Evolutionary conservation across 2,329 filamentous ascomycete genomes (phyloP).

Genomic region (Huntiella moniliformis): DNA sequence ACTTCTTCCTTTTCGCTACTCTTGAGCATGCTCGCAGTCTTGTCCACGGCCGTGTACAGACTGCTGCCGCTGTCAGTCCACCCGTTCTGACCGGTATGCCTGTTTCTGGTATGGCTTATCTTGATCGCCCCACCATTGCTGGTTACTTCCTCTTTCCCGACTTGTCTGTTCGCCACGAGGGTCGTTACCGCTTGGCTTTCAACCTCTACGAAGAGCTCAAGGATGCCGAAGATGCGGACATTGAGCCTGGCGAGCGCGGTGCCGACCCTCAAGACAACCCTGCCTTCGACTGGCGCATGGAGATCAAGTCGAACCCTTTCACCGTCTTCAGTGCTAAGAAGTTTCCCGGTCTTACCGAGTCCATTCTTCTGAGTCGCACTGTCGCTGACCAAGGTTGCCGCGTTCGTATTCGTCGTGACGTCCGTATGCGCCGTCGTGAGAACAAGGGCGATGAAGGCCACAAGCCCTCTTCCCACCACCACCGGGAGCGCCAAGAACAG

Average conservation of each 20-base stretch:
- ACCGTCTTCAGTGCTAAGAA: constrained; percentile 94
- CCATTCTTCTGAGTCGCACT: constrained; percentile 70
- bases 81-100: constrained; percentile 87
- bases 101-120: constrained; percentile 86
- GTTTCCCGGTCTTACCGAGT: constrained; percentile 83
- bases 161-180: constrained; percentile 86
- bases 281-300: constrained; percentile 63
- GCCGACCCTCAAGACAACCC: constrained; percentile 26
- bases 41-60: constrained; percentile 58
- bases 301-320: constrained; percentile 76
- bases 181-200: constrained; percentile 78
- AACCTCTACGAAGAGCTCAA: constrained; percentile 89
- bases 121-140: constrained; percentile 61
- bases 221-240: constrained; percentile 59
- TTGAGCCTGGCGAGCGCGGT: constrained; percentile 23
- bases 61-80: constrained; percentile 46
- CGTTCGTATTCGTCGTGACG: constrained; percentile 85
- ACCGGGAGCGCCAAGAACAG: constrained; percentile 31
- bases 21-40: constrained; percentile 72
- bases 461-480: constrained; percentile 13
- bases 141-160: constrained; percentile 98
- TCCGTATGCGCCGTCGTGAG: constrained; percentile 73
- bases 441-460: constrained; percentile 34
- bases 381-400: constrained; percentile 94
- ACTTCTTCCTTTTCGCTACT: constrained; percentile 92